Conservation (phyloP, 352 stramenopile genomes). For the Globisporangium apiculatum region DNA sequence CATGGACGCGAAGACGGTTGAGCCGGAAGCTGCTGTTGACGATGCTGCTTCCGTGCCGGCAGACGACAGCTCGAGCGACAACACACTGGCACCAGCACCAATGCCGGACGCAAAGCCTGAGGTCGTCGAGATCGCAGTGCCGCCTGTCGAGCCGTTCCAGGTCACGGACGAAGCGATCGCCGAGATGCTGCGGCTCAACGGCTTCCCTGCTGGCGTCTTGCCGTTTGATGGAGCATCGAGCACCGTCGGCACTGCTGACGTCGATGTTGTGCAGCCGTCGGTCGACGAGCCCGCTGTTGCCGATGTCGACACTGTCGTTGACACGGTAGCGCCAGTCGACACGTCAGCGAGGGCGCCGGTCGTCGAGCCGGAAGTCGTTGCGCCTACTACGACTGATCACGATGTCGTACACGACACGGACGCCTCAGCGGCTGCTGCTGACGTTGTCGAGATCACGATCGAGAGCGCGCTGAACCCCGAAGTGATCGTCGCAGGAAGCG, state of each 20-base stretch:
- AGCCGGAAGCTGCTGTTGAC: neutral
- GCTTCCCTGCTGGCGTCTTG: conserved; percentile 1
- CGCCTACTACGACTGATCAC: neutral
- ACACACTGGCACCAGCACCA: too few species aligned
- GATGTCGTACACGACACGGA: neutral
- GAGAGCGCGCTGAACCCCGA: conserved; percentile 8
- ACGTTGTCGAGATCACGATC: conserved; percentile 10
- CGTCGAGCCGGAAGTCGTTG: neutral
- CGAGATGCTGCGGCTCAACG: conserved; percentile 7
- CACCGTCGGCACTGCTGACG: neutral
- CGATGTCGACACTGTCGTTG: neutral
- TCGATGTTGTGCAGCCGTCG: neutral
- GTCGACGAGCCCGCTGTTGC: neutral
- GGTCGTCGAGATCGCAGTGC: conserved; percentile 6
- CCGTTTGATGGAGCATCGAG: neutral
- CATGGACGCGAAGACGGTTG: neutral
- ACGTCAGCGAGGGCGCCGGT: neutral
- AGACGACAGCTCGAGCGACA: neutral
- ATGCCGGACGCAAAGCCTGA: neutral
- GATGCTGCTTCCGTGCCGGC: neutral
- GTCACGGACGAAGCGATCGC: conserved; percentile 5
- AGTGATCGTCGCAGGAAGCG: conserved; percentile 1
- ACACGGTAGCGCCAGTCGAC: neutral
- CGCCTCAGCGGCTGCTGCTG: neutral
- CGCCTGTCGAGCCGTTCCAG: conserved; percentile 3